Conservation (phyloP, 2,329 filamentous ascomycete genomes). For the Didymella arachidicola region DNA sequence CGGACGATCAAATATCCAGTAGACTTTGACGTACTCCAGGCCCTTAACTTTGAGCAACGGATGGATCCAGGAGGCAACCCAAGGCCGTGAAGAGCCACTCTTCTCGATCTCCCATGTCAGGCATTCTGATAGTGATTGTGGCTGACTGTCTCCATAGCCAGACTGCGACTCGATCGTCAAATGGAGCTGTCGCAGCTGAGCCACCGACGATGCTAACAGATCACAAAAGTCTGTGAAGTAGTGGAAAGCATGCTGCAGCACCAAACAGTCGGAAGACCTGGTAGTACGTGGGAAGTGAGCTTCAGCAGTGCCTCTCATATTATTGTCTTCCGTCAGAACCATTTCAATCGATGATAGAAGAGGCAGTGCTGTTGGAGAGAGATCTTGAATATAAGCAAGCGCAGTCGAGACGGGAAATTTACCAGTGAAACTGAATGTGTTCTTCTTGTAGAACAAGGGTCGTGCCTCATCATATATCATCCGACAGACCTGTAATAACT, state of each 20-base stretch:
- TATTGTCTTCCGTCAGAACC: slow-evolving; percentile 29
- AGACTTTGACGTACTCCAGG: slow-evolving; percentile 26
- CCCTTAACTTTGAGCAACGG: slow-evolving; percentile 26
- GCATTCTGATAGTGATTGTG: slow-evolving; percentile 21
- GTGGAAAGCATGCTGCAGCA: slow-evolving; percentile 31
- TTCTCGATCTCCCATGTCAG: slow-evolving; percentile 23
- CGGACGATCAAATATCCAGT: slow-evolving; percentile 28
- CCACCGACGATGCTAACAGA: slow-evolving; percentile 28
- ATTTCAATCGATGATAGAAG: slow-evolving; percentile 30
- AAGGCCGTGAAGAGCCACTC: slow-evolving; percentile 15
- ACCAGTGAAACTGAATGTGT: slow-evolving; percentile 33
- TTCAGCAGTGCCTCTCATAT: slow-evolving; percentile 24
- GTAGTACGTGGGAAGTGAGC: slow-evolving; percentile 27
- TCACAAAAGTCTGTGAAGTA: slow-evolving; percentile 35
- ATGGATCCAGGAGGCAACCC: slow-evolving; percentile 28
- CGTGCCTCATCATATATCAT: slow-evolving; percentile 34
- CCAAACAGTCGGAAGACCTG: slow-evolving; percentile 27
- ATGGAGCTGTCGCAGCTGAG: slow-evolving; percentile 27
- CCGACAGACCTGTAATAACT: slow-evolving; percentile 30
- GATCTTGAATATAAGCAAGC: slow-evolving; percentile 34
- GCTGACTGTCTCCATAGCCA: slow-evolving; percentile 13
- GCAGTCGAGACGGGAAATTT: slow-evolving; percentile 35
- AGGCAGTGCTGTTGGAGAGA: slow-evolving; percentile 24
- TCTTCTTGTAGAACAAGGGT: slow-evolving; percentile 34
- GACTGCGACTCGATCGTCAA: slow-evolving; percentile 28